Percentiles rank a stretch among this genome's conserved stretches.
phyloP scores from a whole-genome alignment of 2,329 filamentous ascomycete genomes.

The Penicillium capsulatum region DNA sequence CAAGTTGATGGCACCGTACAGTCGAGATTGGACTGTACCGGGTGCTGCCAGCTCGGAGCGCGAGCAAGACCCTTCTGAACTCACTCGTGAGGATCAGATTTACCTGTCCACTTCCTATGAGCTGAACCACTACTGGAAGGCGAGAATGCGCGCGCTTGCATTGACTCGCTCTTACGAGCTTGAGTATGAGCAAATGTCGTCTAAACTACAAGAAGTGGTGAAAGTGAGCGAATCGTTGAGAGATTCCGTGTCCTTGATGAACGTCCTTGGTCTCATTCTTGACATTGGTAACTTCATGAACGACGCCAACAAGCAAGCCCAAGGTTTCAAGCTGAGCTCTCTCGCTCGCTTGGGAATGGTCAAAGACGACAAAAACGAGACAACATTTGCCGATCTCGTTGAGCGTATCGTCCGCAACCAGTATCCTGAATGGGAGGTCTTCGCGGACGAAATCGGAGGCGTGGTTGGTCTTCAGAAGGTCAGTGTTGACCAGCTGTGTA shows the following conservation, averaged over 20 bases:
- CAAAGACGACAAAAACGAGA: constrained; percentile 98
- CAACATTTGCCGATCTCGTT: constrained; percentile 89
- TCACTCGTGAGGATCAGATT: constrained; percentile 92
- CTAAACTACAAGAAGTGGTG: constrained; percentile 81
- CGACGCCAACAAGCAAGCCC: constrained; percentile 96
- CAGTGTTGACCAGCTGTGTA: constrained; percentile 86
- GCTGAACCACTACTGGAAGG: constrained; percentile 97
- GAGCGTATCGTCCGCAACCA: constrained; percentile 95
- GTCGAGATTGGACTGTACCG: constrained; percentile 91
- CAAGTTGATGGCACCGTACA: constrained; percentile 91
- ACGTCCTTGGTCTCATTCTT: constrained; percentile 89
- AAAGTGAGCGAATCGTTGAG: constrained; percentile 81
- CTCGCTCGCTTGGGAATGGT: constrained; percentile 92
- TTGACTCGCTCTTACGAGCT: constrained; percentile 77
- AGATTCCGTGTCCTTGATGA: constrained; percentile 90
- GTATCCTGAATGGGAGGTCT: constrained; percentile 91
- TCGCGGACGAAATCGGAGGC: constrained; percentile 75
- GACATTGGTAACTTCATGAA: constrained; percentile 99
- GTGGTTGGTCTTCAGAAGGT: constrained; percentile 80
- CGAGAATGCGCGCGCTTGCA: constrained; percentile 83
- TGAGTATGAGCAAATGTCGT: constrained; percentile 88
- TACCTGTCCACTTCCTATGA: constrained; percentile 92
- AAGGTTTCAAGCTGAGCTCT: constrained; percentile 95
- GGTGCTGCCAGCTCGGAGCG: constrained; percentile 72
- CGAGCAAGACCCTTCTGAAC: constrained; percentile 80